Percentiles rank a stretch among this genome's conserved stretches.
Conservation (phyloP, 139 green algal species). For the Limnomonas spitsbergensis region DNA sequence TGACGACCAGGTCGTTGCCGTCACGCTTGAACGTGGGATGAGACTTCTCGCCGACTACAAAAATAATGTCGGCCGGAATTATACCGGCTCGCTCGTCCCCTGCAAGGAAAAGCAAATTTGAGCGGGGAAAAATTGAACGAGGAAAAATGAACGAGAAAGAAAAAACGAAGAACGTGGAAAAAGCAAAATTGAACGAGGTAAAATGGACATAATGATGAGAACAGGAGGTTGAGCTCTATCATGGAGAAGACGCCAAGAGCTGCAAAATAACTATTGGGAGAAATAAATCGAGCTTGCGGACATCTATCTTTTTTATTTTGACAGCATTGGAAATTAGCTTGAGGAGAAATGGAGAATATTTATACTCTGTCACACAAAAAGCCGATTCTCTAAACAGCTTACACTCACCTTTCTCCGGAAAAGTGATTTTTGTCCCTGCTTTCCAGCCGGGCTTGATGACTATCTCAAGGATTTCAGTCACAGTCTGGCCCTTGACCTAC, state of each 20-base stretch:
- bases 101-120: neutral
- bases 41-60: constrained; percentile 40
- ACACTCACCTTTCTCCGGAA: constrained; percentile 49
- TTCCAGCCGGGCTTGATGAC: constrained; percentile 71
- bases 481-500: constrained; percentile 35
- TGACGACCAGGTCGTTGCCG: constrained; percentile 29
- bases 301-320: too few relatives aligned
- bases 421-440: constrained; percentile 46
- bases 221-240: too few relatives aligned
- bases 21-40: constrained; percentile 39
- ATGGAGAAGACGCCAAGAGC: too few relatives aligned
- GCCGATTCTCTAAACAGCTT: neutral
- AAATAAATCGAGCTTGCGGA: too few relatives aligned
- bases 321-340: neutral
- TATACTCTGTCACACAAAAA: too few relatives aligned
- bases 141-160: too few relatives aligned
- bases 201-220: too few relatives aligned
- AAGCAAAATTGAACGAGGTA: neutral
- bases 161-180: too few relatives aligned
- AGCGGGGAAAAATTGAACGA: too few relatives aligned
- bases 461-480: constrained; percentile 59
- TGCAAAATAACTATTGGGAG: too few relatives aligned
- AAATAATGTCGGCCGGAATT: constrained; percentile 37
- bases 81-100: constrained; percentile 39
- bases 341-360: too few relatives aligned